Percentiles rank a stretch among this genome's conserved stretches.
These are phyloP conservation scores for Brettanomyces nanus DNA, from an alignment of 805 yeast genomes.

Conservation along the genomic window DNA sequence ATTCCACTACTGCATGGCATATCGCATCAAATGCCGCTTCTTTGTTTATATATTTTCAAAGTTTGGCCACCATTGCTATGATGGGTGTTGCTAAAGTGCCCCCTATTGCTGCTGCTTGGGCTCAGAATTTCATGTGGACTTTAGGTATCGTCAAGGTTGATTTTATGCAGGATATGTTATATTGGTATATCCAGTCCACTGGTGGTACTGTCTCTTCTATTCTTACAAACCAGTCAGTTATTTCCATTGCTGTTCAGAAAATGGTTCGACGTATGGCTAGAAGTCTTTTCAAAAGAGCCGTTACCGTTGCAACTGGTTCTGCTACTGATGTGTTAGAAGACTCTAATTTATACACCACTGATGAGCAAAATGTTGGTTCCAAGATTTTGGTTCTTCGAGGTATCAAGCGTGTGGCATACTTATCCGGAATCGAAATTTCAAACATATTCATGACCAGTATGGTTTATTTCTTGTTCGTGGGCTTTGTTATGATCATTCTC, in stretches of 20 bases:
- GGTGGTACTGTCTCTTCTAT: conserved; percentile 84
- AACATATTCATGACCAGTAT: conserved; percentile 80
- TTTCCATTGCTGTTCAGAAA: conserved; percentile 84
- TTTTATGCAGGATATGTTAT: conserved; percentile 76
- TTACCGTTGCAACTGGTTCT: conserved; percentile 33
- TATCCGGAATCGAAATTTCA: conserved; percentile 81
- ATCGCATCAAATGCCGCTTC: conserved; percentile 95
- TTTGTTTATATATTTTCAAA: conserved; percentile 87
- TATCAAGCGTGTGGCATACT: conserved; percentile 80
- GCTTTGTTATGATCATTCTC: conserved; percentile 48
- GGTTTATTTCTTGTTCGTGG: conserved; percentile 73
- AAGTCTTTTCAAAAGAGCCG: conserved; percentile 28
- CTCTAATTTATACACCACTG: conserved; percentile 50
- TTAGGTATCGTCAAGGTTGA: conserved; percentile 75
- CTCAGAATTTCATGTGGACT: conserved; percentile 94
- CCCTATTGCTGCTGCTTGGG: conserved; percentile 97
- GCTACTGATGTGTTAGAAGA: conserved; percentile 38
- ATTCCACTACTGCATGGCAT: conserved; percentile 89
- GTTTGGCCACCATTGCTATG: conserved; percentile 87
- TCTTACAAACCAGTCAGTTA: conserved; percentile 48
- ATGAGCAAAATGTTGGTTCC: conserved; percentile 57
- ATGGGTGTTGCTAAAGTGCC: conserved; percentile 90
- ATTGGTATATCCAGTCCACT: conserved; percentile 94
- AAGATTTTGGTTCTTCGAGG: conserved; percentile 83
- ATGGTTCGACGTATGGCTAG: conserved; percentile 6